phyloP scores from a whole-genome alignment of 2,329 filamentous ascomycete genomes.

The Penicillium aurantiogriseum region DNA sequence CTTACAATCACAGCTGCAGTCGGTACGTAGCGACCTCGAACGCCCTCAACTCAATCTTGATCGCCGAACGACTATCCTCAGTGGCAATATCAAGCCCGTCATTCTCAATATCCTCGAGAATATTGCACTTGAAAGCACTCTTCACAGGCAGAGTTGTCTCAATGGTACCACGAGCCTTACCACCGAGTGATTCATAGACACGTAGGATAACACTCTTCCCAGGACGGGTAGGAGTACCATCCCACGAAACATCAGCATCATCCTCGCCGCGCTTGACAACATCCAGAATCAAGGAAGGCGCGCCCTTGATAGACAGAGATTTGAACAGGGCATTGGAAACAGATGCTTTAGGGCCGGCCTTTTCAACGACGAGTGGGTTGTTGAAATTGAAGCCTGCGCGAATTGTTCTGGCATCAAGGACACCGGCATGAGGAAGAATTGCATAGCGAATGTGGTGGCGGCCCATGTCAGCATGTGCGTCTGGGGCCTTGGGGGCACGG shows the following conservation, averaged over 20 bases:
- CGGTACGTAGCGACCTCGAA: constrained; percentile 86
- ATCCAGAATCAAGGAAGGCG: constrained; percentile 73
- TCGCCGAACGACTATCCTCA: constrained; percentile 40
- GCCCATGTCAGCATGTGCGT: constrained; percentile 93
- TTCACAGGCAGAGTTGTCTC: constrained; percentile 67
- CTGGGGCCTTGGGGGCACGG: constrained; percentile 85
- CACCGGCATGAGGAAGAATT: constrained; percentile 78
- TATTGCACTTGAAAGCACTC: constrained; percentile 77
- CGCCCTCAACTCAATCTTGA: constrained; percentile 66
- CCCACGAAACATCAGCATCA: constrained; percentile 64
- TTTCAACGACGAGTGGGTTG: constrained; percentile 65
- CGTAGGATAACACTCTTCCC: constrained; percentile 79
- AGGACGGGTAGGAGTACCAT: constrained; percentile 62
- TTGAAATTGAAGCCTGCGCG: constrained; percentile 89
- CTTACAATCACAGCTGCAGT: constrained; percentile 52
- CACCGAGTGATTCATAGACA: constrained; percentile 85
- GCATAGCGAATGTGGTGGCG: constrained; percentile 84
- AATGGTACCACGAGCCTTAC: constrained; percentile 70
- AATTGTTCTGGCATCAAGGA: constrained; percentile 70
- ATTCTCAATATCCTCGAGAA: constrained; percentile 82
- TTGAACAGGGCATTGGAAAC: constrained; percentile 34
- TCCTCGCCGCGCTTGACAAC: constrained; percentile 91
- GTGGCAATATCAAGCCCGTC: constrained; percentile 52
- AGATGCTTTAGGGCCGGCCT: constrained; percentile 22
- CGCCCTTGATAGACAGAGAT: constrained; percentile 67